Conservation (phyloP, 345 rosid genomes). For the Gossypium turneri region DNA sequence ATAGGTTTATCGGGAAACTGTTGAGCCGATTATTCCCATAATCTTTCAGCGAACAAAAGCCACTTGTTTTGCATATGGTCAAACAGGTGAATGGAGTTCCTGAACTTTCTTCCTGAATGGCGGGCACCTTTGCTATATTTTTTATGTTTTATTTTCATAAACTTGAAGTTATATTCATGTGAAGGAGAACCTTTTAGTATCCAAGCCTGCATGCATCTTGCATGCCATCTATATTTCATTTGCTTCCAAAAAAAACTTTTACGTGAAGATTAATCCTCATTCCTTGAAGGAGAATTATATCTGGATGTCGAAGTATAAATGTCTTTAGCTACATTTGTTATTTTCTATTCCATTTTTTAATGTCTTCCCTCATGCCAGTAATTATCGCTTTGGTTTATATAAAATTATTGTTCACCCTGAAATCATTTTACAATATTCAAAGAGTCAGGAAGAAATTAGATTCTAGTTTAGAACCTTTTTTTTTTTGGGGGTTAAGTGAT, state of each 20-base stretch:
- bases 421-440: slow-evolving; percentile 10
- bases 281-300: background rate
- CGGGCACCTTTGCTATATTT: background rate
- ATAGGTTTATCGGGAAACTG: slow-evolving; percentile 86
- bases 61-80: slow-evolving; percentile 99
- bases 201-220: background rate
- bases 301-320: background rate
- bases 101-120: background rate
- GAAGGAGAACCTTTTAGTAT: background rate
- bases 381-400: background rate
- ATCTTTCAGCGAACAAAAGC: slow-evolving; percentile 96
- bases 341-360: slow-evolving; percentile 1
- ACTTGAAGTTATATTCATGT: slow-evolving; percentile 9
- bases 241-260: background rate
- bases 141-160: background rate
- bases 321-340: background rate
- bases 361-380: background rate
- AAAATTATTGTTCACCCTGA: background rate
- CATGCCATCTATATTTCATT: background rate
- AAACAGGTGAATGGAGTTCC: slow-evolving; percentile 64
- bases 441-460: background rate
- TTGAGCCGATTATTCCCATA: slow-evolving; percentile 89
- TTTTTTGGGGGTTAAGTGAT: background rate
- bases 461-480: background rate
- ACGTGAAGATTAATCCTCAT: background rate